These are phyloP conservation scores for Kwoniella botswanensis DNA, from an alignment of 768 basidiomycete species.

Conservation along the genomic window DNA sequence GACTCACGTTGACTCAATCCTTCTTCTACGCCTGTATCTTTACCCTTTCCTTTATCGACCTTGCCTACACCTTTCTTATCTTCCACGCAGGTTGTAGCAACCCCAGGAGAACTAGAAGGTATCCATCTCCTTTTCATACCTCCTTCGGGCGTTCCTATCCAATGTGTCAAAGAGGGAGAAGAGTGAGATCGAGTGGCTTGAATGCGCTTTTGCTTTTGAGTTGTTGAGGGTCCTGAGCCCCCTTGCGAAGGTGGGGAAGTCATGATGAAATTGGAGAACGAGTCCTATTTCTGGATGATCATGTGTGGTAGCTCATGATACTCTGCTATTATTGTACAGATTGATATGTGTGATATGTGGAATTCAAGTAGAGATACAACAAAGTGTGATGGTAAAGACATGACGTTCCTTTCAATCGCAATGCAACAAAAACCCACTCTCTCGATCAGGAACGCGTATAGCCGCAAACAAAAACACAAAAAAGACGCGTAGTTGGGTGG, in stretches of 20 bases:
- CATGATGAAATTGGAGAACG: not conserved
- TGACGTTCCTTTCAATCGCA: not conserved
- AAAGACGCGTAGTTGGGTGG: constrained; percentile 4
- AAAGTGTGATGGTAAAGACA: not conserved
- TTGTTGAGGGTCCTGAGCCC: not conserved
- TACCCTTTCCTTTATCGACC: constrained; percentile 11
- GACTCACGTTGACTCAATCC: constrained; percentile 24
- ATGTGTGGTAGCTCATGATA: too few species aligned
- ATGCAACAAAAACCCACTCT: not conserved
- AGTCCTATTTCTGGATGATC: not conserved
- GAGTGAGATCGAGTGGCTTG: constrained; percentile 16
- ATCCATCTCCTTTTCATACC: constrained; percentile 24
- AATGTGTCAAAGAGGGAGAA: constrained; percentile 12
- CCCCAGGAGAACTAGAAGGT: constrained; percentile 7
- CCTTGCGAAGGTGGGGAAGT: not conserved
- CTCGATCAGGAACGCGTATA: constrained; percentile 3
- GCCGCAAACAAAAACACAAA: not conserved
- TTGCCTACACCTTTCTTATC: constrained; percentile 11
- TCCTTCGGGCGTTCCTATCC: constrained; percentile 7
- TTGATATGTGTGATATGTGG: not conserved
- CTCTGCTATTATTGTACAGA: too few species aligned
- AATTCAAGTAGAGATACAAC: not conserved
- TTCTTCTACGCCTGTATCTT: constrained; percentile 13
- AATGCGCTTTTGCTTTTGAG: not conserved
- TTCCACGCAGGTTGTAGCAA: constrained; percentile 8